A percentile compares a stretch with the other conserved stretches of the same genome.
Evolutionary conservation across 352 stramenopile genomes (phyloP).

Genomic region (Pythium phragmitis): DNA sequence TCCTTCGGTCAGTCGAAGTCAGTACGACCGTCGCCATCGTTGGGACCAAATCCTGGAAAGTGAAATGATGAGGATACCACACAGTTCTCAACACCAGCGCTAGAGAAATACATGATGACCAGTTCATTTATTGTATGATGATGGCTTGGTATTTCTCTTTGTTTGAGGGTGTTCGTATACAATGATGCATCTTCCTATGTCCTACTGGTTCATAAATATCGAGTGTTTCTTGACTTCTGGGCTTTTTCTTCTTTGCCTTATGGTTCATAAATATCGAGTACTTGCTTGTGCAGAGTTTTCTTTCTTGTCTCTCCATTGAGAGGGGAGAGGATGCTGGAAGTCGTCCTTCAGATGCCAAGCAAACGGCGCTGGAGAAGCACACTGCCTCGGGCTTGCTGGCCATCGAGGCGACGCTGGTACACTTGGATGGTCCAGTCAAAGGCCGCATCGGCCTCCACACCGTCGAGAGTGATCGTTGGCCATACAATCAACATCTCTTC

Average conservation of each 20-base stretch:
- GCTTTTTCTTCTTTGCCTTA: too few relatives aligned
- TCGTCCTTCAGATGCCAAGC: not conserved
- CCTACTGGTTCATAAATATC: too few relatives aligned
- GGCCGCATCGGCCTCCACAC: not conserved
- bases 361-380: conserved; percentile 1
- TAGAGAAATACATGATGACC: too few relatives aligned
- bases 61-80: conserved; percentile 9
- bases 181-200: too few relatives aligned
- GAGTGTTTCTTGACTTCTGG: too few relatives aligned
- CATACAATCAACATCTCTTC: not conserved
- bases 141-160: too few relatives aligned
- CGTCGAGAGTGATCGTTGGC: not conserved
- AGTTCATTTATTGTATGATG: too few relatives aligned
- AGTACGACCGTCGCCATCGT: conserved; percentile 11
- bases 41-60: conserved; percentile 1
- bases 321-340: too few relatives aligned
- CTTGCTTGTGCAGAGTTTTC: too few relatives aligned
- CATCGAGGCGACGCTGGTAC: not conserved
- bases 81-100: not conserved
- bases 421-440: conserved; percentile 1
- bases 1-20: not conserved
- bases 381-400: not conserved
- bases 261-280: too few relatives aligned
- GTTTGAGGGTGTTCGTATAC: too few relatives aligned
- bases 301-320: too few relatives aligned